Conservation (phyloP, 352 stramenopile species). For the Ophiocytium majus region DNA sequence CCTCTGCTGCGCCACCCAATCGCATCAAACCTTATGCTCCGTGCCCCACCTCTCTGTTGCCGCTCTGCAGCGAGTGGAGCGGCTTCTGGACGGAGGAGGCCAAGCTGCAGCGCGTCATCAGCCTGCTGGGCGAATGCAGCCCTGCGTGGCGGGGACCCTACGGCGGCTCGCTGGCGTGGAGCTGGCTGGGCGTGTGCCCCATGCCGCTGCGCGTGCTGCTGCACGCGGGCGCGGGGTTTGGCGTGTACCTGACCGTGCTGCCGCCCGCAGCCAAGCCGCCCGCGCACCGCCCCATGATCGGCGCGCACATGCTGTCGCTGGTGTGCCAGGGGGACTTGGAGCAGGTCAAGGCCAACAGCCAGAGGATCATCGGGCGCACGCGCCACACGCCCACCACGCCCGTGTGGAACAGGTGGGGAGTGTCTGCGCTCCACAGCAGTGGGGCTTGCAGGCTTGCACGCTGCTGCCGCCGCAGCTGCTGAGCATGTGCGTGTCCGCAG, state of each 20-base stretch:
- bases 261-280: slow-evolving; percentile 41
- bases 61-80: slow-evolving; percentile 13
- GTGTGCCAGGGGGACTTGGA: slow-evolving; percentile 48
- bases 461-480: background rate
- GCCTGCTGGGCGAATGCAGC: background rate
- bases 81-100: slow-evolving; percentile 15
- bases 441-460: too few species aligned
- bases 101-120: background rate
- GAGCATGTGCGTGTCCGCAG: too few species aligned
- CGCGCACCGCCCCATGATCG: slow-evolving; percentile 49
- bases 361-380: slow-evolving; percentile 47
- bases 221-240: slow-evolving; percentile 21
- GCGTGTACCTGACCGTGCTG: slow-evolving; percentile 48
- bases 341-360: slow-evolving; percentile 54
- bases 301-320: slow-evolving; percentile 40
- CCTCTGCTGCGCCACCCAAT: too few species aligned
- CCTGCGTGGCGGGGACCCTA: background rate
- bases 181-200: slow-evolving; percentile 42
- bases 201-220: slow-evolving; percentile 33
- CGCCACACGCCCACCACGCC: slow-evolving; percentile 45
- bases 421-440: too few species aligned
- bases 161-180: slow-evolving; percentile 31
- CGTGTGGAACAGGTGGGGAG: slow-evolving; percentile 46
- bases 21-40: too few species aligned
- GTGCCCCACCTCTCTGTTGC: too few species aligned